These are phyloP conservation scores for Hymenoscyphus albidus DNA, from an alignment of 2,329 filamentous ascomycete species.

Conservation along the genomic window DNA sequence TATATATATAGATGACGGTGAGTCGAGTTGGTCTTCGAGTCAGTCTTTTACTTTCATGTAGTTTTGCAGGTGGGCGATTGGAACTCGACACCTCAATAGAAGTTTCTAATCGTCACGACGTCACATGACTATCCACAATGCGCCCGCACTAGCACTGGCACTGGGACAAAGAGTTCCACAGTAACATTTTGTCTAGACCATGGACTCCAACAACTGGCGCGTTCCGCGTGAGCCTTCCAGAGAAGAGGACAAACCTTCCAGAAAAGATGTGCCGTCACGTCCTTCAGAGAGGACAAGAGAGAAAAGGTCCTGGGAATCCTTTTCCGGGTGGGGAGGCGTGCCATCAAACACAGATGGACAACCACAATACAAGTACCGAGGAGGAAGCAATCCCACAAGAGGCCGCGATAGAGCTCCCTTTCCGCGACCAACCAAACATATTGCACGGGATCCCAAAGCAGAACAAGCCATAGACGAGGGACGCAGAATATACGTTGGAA, in stretches of 20 bases:
- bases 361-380: conserved; percentile 1
- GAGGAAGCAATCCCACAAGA: conserved; percentile 9
- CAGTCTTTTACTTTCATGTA: no score
- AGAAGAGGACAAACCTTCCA: not conserved
- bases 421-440: not conserved
- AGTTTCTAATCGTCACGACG: no score
- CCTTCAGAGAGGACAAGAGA: not conserved
- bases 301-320: not conserved
- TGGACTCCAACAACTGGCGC: conserved; percentile 31
- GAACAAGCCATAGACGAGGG: conserved; percentile 28
- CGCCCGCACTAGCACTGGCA: no score
- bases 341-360: conserved; percentile 1
- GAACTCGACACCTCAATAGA: no score
- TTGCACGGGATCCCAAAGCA: conserved; percentile 3
- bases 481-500: conserved; percentile 48
- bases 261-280: not conserved
- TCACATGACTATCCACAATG: no score
- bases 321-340: conserved; percentile 7
- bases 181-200: not conserved
- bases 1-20: no score
- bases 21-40: no score
- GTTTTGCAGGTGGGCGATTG: no score
- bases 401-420: not conserved
- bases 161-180: not conserved
- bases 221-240: conserved; percentile 19